Percentiles rank a stretch among this genome's conserved stretches.
These are phyloP conservation scores for Fusarium ramigenum DNA, from an alignment of 2,329 filamentous ascomycete species.

Conservation along the genomic window DNA sequence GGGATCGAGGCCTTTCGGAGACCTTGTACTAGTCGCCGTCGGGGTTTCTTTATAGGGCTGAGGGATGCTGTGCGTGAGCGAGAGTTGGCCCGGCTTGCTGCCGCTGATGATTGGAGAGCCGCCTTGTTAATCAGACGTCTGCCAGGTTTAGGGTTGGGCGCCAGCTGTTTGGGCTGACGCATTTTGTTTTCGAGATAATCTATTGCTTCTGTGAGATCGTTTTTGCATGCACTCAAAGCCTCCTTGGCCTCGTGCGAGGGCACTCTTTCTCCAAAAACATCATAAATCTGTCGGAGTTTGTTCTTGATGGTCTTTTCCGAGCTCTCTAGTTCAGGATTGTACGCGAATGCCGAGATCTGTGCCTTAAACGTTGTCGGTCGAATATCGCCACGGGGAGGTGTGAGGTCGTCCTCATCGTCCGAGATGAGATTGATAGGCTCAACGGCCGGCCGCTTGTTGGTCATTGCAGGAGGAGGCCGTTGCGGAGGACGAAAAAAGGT, in stretches of 20 bases:
- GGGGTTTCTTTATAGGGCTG: conserved; percentile 45
- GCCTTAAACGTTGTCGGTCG: conserved; percentile 66
- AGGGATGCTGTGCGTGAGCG: conserved; percentile 34
- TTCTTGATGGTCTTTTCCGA: conserved; percentile 47
- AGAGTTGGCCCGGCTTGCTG: conserved; percentile 15
- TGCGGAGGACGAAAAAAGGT: conserved; percentile 71
- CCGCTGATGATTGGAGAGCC: conserved; percentile 34
- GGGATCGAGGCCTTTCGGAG: conserved; percentile 40
- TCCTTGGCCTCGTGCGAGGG: conserved; percentile 46
- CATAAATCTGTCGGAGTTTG: conserved; percentile 50
- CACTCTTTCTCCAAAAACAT: conserved; percentile 47
- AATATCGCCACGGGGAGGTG: conserved; percentile 67
- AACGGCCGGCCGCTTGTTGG: conserved; percentile 49
- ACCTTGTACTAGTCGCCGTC: conserved; percentile 51
- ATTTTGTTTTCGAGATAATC: conserved; percentile 41
- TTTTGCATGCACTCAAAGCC: conserved; percentile 45
- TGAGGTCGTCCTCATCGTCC: conserved; percentile 57
- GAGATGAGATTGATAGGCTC: conserved; percentile 59
- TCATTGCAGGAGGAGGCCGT: conserved; percentile 35
- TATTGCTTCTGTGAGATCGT: conserved; percentile 51
- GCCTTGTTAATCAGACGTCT: conserved; percentile 48
- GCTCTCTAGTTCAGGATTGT: conserved; percentile 57
- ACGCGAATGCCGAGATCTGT: conserved; percentile 52
- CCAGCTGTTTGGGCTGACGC: conserved; percentile 7
- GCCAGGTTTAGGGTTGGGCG: conserved; percentile 36